Evolutionary conservation across 441 rosid genomes (phyloP).

Genomic region (Macaranga tanarius): DNA sequence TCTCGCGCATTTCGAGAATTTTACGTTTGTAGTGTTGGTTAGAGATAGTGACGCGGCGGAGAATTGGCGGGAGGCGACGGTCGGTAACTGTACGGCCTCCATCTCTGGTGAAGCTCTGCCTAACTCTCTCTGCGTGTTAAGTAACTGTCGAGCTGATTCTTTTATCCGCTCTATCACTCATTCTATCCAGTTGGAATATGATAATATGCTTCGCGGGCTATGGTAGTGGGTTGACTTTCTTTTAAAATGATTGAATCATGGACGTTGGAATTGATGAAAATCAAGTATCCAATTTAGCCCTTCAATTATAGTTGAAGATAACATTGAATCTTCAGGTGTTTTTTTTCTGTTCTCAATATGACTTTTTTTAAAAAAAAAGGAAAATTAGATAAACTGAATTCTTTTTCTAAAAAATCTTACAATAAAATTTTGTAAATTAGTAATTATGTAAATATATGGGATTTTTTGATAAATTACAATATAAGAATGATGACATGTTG

Average conservation of each 20-base stretch:
- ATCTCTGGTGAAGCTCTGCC: slow-evolving; percentile 22
- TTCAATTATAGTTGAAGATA: too few species aligned
- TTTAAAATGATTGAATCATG: neutral
- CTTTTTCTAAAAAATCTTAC: too few species aligned
- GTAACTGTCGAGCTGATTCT: neutral
- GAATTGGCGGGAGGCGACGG: slow-evolving; percentile 51
- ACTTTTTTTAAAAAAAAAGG: too few species aligned
- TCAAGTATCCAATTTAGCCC: too few species aligned
- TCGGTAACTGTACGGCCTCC: slow-evolving; percentile 54
- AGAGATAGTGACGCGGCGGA: slow-evolving; percentile 29
- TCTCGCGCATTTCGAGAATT: slow-evolving; percentile 25
- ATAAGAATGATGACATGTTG: too few species aligned
- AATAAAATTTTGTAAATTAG: too few species aligned
- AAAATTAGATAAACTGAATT: too few species aligned
- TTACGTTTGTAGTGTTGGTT: slow-evolving; percentile 24
- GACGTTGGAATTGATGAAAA: neutral
- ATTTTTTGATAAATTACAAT: too few species aligned
- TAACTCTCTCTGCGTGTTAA: neutral
- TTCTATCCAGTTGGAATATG: neutral
- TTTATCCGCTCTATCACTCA: neutral
- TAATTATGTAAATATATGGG: too few species aligned
- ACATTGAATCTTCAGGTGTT: too few species aligned
- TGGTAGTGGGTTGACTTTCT: too few species aligned
- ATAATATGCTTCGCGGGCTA: slow-evolving; percentile 5
- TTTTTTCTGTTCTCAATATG: too few species aligned